Evolutionary conservation across 2,329 filamentous ascomycete genomes (phyloP).

Genomic region (Calonectria hawksworthii): DNA sequence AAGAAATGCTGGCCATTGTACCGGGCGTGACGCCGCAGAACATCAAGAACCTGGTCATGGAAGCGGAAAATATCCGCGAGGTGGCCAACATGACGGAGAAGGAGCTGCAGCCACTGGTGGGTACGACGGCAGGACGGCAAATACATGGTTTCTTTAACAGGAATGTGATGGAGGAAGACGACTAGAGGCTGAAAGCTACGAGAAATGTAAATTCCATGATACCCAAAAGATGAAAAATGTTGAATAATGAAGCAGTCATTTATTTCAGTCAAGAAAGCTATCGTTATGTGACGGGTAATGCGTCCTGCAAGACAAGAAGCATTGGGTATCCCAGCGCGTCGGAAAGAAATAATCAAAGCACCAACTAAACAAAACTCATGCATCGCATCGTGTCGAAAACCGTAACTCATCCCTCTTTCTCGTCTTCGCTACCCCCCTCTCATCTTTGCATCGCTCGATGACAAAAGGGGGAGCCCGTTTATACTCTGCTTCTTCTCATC

Average conservation of each 20-base stretch:
- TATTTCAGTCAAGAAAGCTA: conserved; percentile 12
- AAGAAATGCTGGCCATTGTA: conserved; percentile 89
- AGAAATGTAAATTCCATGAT: conserved; percentile 23
- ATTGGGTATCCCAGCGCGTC: conserved; percentile 48
- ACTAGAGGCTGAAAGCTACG: conserved; percentile 32
- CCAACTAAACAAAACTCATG: conserved; percentile 17
- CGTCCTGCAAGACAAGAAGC: conserved; percentile 24
- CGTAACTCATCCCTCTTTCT: background rate
- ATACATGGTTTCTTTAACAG: conserved; percentile 86
- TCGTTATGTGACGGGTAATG: conserved; percentile 15
- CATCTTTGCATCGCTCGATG: conserved; percentile 16
- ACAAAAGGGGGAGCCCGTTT: conserved; percentile 13
- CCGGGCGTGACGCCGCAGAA: conserved; percentile 89
- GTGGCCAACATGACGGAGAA: conserved; percentile 87
- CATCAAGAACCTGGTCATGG: conserved; percentile 77
- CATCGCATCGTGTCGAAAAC: conserved; percentile 22
- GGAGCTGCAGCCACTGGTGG: conserved; percentile 81
- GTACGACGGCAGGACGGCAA: conserved; percentile 81
- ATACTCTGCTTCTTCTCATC: conserved; percentile 42
- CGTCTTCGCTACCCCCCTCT: background rate
- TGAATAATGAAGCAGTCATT: conserved; percentile 4
- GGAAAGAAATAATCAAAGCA: conserved; percentile 26
- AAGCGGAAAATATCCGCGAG: conserved; percentile 82
- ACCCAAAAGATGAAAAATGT: conserved; percentile 17
- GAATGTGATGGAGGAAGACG: conserved; percentile 68